These are phyloP conservation scores for Dictyostelium capitatum DNA, from an alignment of 78 protist genomes.

Conservation along the genomic window DNA sequence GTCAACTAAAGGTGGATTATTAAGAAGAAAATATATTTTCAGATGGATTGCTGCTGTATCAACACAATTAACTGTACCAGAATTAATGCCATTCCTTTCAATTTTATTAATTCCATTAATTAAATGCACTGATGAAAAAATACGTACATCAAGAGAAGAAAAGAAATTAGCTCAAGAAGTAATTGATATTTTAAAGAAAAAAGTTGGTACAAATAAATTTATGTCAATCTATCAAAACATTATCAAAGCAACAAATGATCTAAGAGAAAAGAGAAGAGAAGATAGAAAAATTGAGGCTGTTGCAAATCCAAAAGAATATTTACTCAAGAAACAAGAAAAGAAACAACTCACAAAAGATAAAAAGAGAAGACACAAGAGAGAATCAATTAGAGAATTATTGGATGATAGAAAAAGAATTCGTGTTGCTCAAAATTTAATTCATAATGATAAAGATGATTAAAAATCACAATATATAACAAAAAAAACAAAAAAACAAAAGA, in stretches of 20 bases:
- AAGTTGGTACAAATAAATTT: slow-evolving; percentile 24
- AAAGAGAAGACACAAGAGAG: slow-evolving; percentile 25
- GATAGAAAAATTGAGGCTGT: slow-evolving; percentile 15
- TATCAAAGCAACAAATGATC: neutral
- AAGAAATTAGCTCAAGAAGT: slow-evolving; percentile 52
- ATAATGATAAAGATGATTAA: neutral
- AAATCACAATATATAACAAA: neutral
- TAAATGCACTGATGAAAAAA: slow-evolving; percentile 31
- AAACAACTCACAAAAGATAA: slow-evolving; percentile 15
- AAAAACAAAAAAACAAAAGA: neutral
- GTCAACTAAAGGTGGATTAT: slow-evolving; percentile 37
- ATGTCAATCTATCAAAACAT: slow-evolving; percentile 1
- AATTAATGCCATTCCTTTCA: slow-evolving; percentile 14
- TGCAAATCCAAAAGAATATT: slow-evolving; percentile 42
- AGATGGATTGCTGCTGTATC: slow-evolving; percentile 68
- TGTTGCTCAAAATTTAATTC: neutral
- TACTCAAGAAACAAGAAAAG: slow-evolving; percentile 47
- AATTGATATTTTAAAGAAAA: slow-evolving; percentile 38
- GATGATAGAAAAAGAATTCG: slow-evolving; percentile 41
- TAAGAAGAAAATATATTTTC: slow-evolving; percentile 67
- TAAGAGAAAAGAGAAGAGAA: slow-evolving; percentile 29
- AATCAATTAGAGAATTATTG: slow-evolving; percentile 15
- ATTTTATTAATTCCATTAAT: slow-evolving; percentile 40
- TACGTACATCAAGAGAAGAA: slow-evolving; percentile 4
- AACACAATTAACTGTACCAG: slow-evolving; percentile 21